These are phyloP conservation scores for Noccaea caerulescens DNA, from an alignment of 345 rosid species.

Conservation along the genomic window DNA sequence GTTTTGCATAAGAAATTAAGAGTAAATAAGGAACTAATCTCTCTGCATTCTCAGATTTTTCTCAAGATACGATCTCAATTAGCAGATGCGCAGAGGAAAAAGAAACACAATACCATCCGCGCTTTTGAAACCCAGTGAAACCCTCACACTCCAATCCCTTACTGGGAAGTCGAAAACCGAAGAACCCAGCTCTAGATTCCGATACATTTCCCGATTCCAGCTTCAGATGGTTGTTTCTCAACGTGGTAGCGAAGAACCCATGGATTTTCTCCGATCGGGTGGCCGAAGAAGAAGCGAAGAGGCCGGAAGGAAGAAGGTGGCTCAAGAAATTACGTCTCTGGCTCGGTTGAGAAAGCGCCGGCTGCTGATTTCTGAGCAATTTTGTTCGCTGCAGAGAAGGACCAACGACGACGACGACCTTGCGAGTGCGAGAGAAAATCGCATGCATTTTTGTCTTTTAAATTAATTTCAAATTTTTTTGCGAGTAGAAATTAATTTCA, in stretches of 20 bases:
- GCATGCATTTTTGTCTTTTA: slow-evolving; percentile 46
- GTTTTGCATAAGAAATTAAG: neutral
- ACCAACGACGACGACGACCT: slow-evolving; percentile 27
- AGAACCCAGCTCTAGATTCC: slow-evolving; percentile 46
- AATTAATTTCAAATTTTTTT: too few relatives aligned
- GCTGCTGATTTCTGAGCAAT: slow-evolving; percentile 4
- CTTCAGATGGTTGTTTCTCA: slow-evolving; percentile 42
- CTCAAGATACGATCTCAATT: neutral
- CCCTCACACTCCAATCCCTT: slow-evolving; percentile 33
- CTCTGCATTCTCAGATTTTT: neutral
- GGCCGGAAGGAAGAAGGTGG: slow-evolving; percentile 14
- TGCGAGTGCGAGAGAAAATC: slow-evolving; percentile 37
- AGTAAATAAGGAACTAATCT: neutral
- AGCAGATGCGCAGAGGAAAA: neutral
- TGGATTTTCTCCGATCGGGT: slow-evolving; percentile 29
- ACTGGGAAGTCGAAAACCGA: slow-evolving; percentile 30
- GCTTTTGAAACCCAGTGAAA: slow-evolving; percentile 40
- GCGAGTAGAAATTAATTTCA: too few relatives aligned
- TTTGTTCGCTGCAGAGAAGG: slow-evolving; percentile 38
- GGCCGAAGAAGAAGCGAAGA: slow-evolving; percentile 14
- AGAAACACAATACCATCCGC: slow-evolving; percentile 45
- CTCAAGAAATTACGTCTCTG: slow-evolving; percentile 32
- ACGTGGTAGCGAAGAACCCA: slow-evolving; percentile 45
- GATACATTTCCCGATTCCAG: slow-evolving; percentile 22
- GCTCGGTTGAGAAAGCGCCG: slow-evolving; percentile 10